These are phyloP conservation scores for Aspergillus melleus DNA, from an alignment of 2,329 filamentous ascomycete genomes.

Conservation along the genomic window DNA sequence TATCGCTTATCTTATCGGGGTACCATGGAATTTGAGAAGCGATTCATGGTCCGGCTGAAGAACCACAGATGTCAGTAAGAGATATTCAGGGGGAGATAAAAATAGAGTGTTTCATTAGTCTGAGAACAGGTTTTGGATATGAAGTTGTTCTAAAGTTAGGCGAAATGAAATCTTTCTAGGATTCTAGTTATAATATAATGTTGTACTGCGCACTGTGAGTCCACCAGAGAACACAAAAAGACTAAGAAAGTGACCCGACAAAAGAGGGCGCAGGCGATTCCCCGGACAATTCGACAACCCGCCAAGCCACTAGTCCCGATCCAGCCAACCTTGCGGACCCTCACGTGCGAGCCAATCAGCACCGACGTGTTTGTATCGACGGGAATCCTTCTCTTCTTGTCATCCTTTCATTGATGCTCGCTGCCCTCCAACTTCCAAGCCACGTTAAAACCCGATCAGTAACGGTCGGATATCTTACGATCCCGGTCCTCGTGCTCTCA, in stretches of 20 bases:
- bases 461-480: too few relatives aligned
- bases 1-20: not conserved
- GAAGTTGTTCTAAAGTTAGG: too few relatives aligned
- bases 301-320: not conserved
- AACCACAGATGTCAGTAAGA: too few relatives aligned
- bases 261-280: not conserved
- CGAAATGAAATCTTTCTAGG: too few relatives aligned
- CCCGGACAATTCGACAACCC: not conserved
- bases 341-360: not conserved
- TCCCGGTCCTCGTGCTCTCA: not conserved
- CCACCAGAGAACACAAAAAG: too few relatives aligned
- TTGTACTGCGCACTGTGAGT: too few relatives aligned
- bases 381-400: not conserved
- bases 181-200: too few relatives aligned
- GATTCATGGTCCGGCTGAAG: too few relatives aligned
- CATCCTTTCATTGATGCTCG: not conserved
- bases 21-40: too few relatives aligned
- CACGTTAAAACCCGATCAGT: not conserved
- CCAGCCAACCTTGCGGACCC: not conserved
- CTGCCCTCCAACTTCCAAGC: not conserved
- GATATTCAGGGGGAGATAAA: too few relatives aligned
- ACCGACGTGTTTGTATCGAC: not conserved
- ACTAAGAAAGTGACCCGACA: not conserved
- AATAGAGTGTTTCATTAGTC: too few relatives aligned
- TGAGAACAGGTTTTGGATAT: too few relatives aligned